These are phyloP conservation scores for Coemansia sp. DNA, from an alignment of 192 early-diverging fungal species.

Conservation along the genomic window DNA sequence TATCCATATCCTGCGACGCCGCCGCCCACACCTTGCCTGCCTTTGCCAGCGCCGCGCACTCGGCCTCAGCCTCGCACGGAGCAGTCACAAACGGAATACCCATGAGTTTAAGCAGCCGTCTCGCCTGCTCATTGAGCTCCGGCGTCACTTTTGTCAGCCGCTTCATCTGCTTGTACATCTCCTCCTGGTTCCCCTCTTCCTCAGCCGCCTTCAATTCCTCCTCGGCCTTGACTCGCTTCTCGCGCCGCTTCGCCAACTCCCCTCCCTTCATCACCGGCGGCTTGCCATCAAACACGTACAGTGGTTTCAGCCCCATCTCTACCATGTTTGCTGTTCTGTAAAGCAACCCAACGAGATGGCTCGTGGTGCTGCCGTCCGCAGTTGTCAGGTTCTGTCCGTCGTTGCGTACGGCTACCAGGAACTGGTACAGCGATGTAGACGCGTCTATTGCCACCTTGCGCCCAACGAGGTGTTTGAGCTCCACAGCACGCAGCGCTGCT, in stretches of 20 bases:
- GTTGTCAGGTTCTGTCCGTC: conserved; percentile 91
- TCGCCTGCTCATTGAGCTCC: conserved; percentile 93
- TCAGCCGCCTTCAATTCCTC: conserved; percentile 69
- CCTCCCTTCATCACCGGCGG: conserved; percentile 89
- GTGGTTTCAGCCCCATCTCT: conserved; percentile 93
- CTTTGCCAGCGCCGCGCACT: conserved; percentile 90
- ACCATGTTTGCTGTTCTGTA: conserved; percentile 96
- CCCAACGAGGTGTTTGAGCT: conserved; percentile 87
- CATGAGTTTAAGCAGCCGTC: conserved; percentile 83
- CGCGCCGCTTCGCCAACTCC: conserved; percentile 78
- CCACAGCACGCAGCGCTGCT: conserved; percentile 75
- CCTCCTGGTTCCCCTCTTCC: conserved; percentile 74
- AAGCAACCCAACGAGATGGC: conserved; percentile 95
- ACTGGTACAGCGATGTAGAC: conserved; percentile 98
- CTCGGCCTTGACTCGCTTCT: conserved; percentile 70
- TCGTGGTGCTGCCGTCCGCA: conserved; percentile 89
- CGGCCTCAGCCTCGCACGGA: conserved; percentile 96
- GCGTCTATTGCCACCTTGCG: conserved; percentile 97
- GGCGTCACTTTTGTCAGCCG: conserved; percentile 89
- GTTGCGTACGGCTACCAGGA: conserved; percentile 92
- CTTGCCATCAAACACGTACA: conserved; percentile 98
- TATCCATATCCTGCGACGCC: conserved; percentile 99
- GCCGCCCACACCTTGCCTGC: conserved; percentile 92
- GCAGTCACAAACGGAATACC: conserved; percentile 93
- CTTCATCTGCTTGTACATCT: conserved; percentile 82